Percentiles rank a stretch among this genome's conserved stretches.
phyloP scores from a whole-genome alignment of 768 basidiomycete species.

The Tulasnella calospora region DNA sequence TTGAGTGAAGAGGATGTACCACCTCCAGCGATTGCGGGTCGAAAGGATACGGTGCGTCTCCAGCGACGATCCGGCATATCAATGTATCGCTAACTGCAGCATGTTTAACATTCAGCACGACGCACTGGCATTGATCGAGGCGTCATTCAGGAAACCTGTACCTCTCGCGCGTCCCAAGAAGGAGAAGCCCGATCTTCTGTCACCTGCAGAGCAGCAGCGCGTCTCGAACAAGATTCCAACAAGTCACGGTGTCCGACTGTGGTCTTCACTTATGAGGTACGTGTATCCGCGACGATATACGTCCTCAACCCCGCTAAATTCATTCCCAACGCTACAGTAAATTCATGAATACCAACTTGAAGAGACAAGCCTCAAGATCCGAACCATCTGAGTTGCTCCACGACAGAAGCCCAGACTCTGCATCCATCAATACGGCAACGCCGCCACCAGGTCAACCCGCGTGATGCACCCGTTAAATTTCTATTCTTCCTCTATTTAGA shows the following conservation, averaged over 20 bases:
- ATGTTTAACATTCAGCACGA: background rate
- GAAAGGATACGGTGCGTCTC: slow-evolving; percentile 21
- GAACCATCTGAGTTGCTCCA: background rate
- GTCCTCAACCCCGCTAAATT: background rate
- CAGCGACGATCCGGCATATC: background rate
- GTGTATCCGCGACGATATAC: background rate
- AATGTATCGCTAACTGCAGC: background rate
- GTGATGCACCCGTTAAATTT: background rate
- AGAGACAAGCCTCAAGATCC: background rate
- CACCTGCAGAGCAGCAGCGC: slow-evolving; percentile 12
- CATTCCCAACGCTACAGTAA: background rate
- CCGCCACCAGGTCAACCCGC: background rate
- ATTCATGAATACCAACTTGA: slow-evolving; percentile 21
- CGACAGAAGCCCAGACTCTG: background rate
- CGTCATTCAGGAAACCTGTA: background rate
- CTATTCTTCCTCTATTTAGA: background rate
- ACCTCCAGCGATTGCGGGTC: slow-evolving; percentile 11
- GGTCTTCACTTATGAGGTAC: slow-evolving; percentile 18
- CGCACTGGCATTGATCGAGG: slow-evolving; percentile 14
- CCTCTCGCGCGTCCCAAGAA: slow-evolving; percentile 21
- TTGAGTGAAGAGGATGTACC: background rate
- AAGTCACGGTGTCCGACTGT: slow-evolving; percentile 14
- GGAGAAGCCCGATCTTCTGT: background rate
- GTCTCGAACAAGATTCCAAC: slow-evolving; percentile 16
- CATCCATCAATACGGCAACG: background rate